Base-by-base conservation (phyloP, 2,329 filamentous ascomycete species). In the Ceratocystiopsis brevicomis region DNA sequence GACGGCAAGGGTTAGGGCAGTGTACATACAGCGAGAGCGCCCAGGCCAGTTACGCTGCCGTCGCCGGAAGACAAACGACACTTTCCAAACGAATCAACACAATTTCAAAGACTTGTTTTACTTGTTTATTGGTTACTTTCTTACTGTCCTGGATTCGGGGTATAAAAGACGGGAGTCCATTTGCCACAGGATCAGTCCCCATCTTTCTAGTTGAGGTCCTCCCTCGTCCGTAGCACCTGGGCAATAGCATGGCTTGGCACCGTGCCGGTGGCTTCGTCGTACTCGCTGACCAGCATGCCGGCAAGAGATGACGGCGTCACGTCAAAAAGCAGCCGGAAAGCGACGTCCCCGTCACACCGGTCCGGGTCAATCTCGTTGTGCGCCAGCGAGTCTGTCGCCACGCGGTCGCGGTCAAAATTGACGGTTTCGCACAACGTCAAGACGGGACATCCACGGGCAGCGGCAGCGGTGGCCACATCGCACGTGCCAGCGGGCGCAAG, bases 371-470 rank as follows among this genome's bases (percentile, higher is more conserved):
- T 79, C 64, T 98, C 90, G 59, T 98, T 98, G 54, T 85, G 79
- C 37, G 90, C 88, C 51, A 96, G 83, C 19, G 85, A 88, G 61
- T 96, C 90, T 14, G 92, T 75, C 8, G 85, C 82, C 12, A 95
- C 84, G 45, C 85, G 79, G 53, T 85, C 78, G 63, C 72, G 30
- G 54, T 90, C 82, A 58, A 96, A 95, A 62, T 96, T 98, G 63
- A 96, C 78, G 4, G 81, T 90, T 64, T 96, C 88, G 59, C 85
- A 94, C 46, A 92, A 81, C 3, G 92, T 84, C 33, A 92, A 78
- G 46, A 96, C 84, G 1, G 83, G 81, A 35, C 87, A 73, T 45
- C 80, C 78, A 17, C 76, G 68, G 45, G 81, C 75, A 42, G 78
- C 75, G 6, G 87, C 88, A 1, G 81, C 76, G 66, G 90, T 81